These are phyloP conservation scores for Pleurozium schreberi DNA, from an alignment of 225 moss, liverwort and hornwort genomes.

Conservation along the genomic window DNA sequence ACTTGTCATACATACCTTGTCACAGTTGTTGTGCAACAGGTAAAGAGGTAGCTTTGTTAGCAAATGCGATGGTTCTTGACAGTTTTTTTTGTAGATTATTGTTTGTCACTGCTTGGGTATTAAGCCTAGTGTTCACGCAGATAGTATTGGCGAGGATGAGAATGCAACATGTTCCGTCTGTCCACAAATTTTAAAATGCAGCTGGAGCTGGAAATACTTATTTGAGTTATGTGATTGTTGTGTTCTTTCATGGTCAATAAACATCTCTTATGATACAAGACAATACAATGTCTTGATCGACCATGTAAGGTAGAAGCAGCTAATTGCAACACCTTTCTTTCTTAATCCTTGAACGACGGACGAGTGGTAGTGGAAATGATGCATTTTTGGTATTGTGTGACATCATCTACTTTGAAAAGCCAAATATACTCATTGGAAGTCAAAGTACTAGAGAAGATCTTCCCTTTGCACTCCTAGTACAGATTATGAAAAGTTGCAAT, in stretches of 20 bases:
- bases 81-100: constrained; percentile 7
- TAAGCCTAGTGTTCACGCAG: background rate
- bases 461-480: no score
- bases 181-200: background rate
- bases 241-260: rapidly evolving
- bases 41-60: background rate
- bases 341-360: no score
- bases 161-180: background rate
- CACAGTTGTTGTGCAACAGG: background rate
- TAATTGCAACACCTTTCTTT: background rate
- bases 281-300: background rate
- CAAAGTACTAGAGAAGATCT: no score
- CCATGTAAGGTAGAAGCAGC: background rate
- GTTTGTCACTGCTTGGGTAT: background rate
- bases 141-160: background rate
- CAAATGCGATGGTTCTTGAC: background rate
- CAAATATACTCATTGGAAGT: no score
- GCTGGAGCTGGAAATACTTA: background rate
- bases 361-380: no score
- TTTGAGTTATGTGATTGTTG: background rate
- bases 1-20: background rate
- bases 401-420: no score
- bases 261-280: background rate
- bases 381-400: no score
- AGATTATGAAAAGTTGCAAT: no score